Base-by-base conservation (phyloP, 169 alveolate genomes). In the Babesia sp. region DNA sequence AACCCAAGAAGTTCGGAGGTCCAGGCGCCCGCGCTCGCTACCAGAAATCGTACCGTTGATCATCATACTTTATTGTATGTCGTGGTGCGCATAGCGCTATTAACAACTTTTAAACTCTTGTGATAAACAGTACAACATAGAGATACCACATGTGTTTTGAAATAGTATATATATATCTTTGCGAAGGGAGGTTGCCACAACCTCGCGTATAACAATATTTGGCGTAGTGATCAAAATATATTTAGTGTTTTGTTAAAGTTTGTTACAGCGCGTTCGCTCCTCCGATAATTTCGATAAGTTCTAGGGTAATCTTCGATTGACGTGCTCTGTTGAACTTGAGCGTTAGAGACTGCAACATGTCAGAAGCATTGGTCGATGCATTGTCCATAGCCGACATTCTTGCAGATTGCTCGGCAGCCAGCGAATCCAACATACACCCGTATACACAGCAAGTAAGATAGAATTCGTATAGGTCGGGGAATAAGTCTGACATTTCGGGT, bases 1-100 rank as follows among this genome's bases (percentile, higher is more conserved):
- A 97, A 88, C 99, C 99, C 67, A 98, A 98, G 98, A 97, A 98
- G 91, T 98, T 94, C 89, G 99, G 99, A 44, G 99, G 99, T 84
- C 94, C 91, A 57, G 99, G 99, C 68, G 98, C 99, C 46, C 98
- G 99, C 87, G 95, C 97, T 57, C 92, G 98, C 76, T 91, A 89
- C 91, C 99, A 98, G 91, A 98, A 98, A 93, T 96, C 99, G 39
- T 98, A 98, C 96, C 98, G 99, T 86, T 97, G 81, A 92, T 39
- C 73, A 34, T 26, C 48, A 1, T 22, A 33, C 14, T 39, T 20
- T 22, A 11, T 1, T 1, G 2, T 9, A 16, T 14, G 74, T 46
- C 48, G 1, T 26, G 16, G 42, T 29, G 61, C 74, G 48, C 44
- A 33, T 26, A 3, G 48, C 50, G 63, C 63, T 31, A 18, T 31